Evolutionary conservation across 441 rosid genomes (phyloP), one percentile per base, ranked within the genome.

Genomic region (Adansonia madagascariensis): DNA sequence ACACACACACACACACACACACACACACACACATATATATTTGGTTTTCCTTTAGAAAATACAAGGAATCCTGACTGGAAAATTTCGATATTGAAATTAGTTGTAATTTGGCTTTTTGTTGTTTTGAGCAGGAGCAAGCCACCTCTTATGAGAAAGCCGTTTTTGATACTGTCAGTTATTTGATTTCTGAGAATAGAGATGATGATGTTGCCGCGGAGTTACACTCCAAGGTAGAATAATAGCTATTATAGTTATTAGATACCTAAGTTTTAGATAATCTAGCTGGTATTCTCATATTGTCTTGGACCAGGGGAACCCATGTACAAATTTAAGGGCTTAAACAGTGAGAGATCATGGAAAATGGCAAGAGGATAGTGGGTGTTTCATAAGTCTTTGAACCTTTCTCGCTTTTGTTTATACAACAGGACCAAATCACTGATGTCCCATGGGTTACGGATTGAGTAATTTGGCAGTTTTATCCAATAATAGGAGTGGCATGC

Each of bases 131-230:
- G 99, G 98, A 83, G 31, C 85, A 91, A 67, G 89, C 95, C 47
- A 90, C 97, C 55, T 60, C 86, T 2, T 92, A 94, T 66, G 97
- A 94, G 89, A 92, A 85, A 81, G 94, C 90, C 0, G 89, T 92
- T 82, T 91, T 85, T 70, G 84, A 88, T 44, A 85, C 86, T 60
- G 62, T 95, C 80, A 81, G 46, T 81, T 86, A 84, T 80, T 64
- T 92, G 82, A 85, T 89, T 69, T 84, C 90, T 11, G 86, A 84
- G 61, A 76, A 89, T 47, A 86, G 90, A 82, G 97, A 94, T 35
- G 92, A 90, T 53, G 94, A 90, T 70, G 80, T 85, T 71, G 97
- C 93, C 55, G 65, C 92, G 56, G 87, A 85, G 52, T 61, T 82
- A 63, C 97, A 91, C 82, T 79, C 86, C 22, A 79, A 89, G 92